These are phyloP conservation scores for Senna tora DNA, from an alignment of 306 rosid species.

Conservation along the genomic window DNA sequence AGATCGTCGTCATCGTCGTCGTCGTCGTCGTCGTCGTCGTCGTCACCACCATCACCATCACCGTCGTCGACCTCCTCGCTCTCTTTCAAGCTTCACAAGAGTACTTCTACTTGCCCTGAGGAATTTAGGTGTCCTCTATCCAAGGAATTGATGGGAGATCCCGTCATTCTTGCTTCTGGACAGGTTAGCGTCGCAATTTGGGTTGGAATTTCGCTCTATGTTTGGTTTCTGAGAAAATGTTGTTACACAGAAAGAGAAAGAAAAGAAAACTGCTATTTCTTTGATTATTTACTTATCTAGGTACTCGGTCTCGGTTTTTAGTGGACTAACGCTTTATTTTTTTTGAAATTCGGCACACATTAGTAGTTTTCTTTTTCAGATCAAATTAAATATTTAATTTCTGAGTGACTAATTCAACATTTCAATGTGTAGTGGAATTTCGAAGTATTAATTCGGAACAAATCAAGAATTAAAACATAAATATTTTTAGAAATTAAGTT, in stretches of 20 bases:
- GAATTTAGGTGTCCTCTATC: conserved; percentile 70
- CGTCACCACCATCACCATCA: no score
- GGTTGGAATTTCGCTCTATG: background rate
- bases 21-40: background rate
- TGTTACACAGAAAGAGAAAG: background rate
- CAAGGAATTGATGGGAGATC: conserved; percentile 74
- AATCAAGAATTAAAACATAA: no score
- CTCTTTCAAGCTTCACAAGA: conserved; percentile 48
- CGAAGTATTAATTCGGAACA: no score
- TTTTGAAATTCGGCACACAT: no score
- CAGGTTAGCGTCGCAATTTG: conserved; percentile 49
- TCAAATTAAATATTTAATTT: no score
- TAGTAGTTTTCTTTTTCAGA: no score
- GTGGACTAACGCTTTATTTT: no score
- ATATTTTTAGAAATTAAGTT: no score
- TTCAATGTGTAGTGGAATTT: no score
- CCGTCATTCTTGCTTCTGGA: conserved; percentile 67
- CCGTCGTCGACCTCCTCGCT: background rate
- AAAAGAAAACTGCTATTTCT: background rate
- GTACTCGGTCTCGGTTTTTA: background rate
- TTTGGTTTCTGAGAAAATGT: conserved; percentile 32
- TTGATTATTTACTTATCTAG: background rate
- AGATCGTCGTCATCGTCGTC: conserved; percentile 24
- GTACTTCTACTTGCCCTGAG: conserved; percentile 45
- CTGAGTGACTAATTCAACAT: no score